Base-by-base conservation (phyloP, 2,329 filamentous ascomycete genomes). In the Sporothrix pseudoabietina region DNA sequence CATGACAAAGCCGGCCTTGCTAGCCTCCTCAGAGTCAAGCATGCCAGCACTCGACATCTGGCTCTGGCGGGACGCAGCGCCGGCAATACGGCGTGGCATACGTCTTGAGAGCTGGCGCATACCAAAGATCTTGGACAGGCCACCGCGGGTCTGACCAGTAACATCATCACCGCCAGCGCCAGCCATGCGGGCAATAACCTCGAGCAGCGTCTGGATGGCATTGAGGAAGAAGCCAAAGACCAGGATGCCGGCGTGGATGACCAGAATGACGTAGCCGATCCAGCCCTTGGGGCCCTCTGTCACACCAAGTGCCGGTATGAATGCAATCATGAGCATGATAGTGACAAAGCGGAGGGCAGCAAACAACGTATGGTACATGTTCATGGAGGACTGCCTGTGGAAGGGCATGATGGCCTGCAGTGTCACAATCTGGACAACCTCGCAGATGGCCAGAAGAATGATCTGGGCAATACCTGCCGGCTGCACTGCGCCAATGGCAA, bases 161-260 rank as follows among this genome's bases (percentile, higher is more conserved):
- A 87, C 85, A 76, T 91, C 89, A 77, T 95, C 92, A 30, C 91
- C 91, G 68, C 94, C 96, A 44, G 92, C 94, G 52, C 95, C 95
- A 35, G 92, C 87, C 78, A 96, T 85, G 71, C 95, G 89, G 35
- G 94, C 94, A 69, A 91, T 85, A 9, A 99, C 94, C 81, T 99
- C 96, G 55, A 98, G 88, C 57, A 97, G 87, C 0, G 95, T 98
- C 80, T 97, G 94, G 7, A 97, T 80, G 1, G 96, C 92, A 79
- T 97, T 97, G 71, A 99, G 85, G 80, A 98, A 93, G 83, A 98
- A 99, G 1, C 94, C 95, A 78, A 98, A 93, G 3, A 97, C 86
- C 30, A 99, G 83, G 0, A 97, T 93, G 75, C 91, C 87, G 3
- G 89, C 94, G 79, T 99, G 96, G 49, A 98, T 88, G 39, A 97